Base-by-base conservation (phyloP, 1,139 yeast genomes). In the Pichia sp. region DNA sequence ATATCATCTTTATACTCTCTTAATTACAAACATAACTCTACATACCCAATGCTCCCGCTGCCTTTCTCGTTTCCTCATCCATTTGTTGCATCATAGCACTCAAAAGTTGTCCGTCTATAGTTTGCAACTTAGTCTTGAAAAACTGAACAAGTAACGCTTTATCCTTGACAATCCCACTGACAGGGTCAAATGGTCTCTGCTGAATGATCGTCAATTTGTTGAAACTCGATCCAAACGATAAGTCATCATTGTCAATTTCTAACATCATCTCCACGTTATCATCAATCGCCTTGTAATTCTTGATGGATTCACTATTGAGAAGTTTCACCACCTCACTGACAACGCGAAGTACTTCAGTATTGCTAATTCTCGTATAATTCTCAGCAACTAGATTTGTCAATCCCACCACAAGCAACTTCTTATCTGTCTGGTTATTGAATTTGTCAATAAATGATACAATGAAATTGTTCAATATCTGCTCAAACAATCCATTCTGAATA, bases 191-290 rank as follows among this genome's bases (percentile, higher is more conserved):
- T 6, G 77, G 67, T 44, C 69, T 72, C 14, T 62, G 60, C 27
- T 73, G 67, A 32, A 88, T 77, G 2, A 85, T 72, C 3, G 72
- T 74, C 41, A 91, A 65, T 52, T 73, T 78, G 32, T 94, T 83
- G 58, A 75, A 91, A 34, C 78, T 76, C 0, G 96, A 80, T 2
- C 97, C 97, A 60, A 87, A 91, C 1, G 93, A 67, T 20, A 73
- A 57, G 29, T 78, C 77, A 30, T 78, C 85, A 30, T 71, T 58
- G 42, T 79, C 87, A 27, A 74, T 56, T 37, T 77, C 85, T 37
- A 70, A 70, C 29, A 66, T 47, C 13, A 58, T 34, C 27, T 55
- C 59, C 13, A 39, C 35, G 29, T 48, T 51, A 22, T 57, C 59
- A 27, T 60, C 52, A n/a, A 49, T 40, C 6, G 48, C 45, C 34